A percentile compares a stretch with the other conserved stretches of the same genome.
Evolutionary conservation across 805 yeast genomes (phyloP).

Genomic region (Metschnikowia arizonensis): DNA sequence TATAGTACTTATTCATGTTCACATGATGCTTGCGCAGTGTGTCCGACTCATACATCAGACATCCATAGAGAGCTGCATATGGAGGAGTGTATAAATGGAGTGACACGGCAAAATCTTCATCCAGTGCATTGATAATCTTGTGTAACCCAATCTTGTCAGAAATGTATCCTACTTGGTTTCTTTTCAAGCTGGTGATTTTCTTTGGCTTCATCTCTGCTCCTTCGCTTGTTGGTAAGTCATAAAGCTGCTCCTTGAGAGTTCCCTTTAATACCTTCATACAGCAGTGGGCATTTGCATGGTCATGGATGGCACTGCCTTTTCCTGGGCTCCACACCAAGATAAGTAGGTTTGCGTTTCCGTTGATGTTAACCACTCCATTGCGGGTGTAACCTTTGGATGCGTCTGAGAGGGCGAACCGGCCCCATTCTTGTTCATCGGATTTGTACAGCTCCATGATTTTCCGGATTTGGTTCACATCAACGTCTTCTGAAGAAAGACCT

Average conservation of each 20-base stretch:
- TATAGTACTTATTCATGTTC: slow-evolving; percentile 54
- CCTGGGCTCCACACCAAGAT: slow-evolving; percentile 71
- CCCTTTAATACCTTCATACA: slow-evolving; percentile 68
- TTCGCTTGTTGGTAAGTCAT: slow-evolving; percentile 43
- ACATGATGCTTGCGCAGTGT: slow-evolving; percentile 52
- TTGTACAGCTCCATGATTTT: slow-evolving; percentile 45
- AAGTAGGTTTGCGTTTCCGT: slow-evolving; percentile 64
- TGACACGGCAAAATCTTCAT: slow-evolving; percentile 48
- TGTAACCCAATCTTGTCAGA: slow-evolving; percentile 65
- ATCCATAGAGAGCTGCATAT: slow-evolving; percentile 59
- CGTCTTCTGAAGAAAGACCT: slow-evolving; percentile 43
- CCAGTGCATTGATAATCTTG: slow-evolving; percentile 48
- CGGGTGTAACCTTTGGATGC: slow-evolving; percentile 48
- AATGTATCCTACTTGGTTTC: slow-evolving; percentile 58
- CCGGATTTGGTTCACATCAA: slow-evolving; percentile 48
- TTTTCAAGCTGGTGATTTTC: slow-evolving; percentile 25
- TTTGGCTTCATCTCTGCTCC: slow-evolving; percentile 23
- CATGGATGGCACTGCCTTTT: slow-evolving; percentile 61
- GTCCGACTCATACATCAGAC: slow-evolving; percentile 46
- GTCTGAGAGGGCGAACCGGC: slow-evolving; percentile 52
- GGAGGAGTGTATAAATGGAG: slow-evolving; percentile 77
- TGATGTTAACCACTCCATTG: slow-evolving; percentile 72
- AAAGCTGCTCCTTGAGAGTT: slow-evolving; percentile 51
- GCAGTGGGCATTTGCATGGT: slow-evolving; percentile 75
- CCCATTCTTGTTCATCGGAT: slow-evolving; percentile 54